These are phyloP conservation scores for Penicillium turbatum DNA, from an alignment of 495 filamentous ascomycete species.

Conservation along the genomic window DNA sequence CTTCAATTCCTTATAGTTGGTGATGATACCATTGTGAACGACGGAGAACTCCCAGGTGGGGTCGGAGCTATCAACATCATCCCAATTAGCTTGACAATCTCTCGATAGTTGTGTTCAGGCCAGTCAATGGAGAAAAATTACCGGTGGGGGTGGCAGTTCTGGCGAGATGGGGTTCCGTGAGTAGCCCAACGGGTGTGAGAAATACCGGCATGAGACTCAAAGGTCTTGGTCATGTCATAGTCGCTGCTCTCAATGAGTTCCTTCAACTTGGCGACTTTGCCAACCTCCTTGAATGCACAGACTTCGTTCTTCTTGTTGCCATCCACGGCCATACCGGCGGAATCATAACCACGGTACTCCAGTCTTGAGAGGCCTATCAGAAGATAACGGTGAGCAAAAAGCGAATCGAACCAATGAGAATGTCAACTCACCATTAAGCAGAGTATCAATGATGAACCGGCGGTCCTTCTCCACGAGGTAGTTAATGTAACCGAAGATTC, in stretches of 20 bases:
- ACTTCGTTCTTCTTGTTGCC: conserved; percentile 99
- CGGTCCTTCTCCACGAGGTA: conserved; percentile 90
- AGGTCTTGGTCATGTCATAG: conserved; percentile 82
- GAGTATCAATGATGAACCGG: conserved; percentile 87
- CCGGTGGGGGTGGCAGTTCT: conserved; percentile 98
- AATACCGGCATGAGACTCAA: conserved; percentile 96
- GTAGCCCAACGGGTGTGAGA: conserved; percentile 99
- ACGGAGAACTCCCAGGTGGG: conserved; percentile 92
- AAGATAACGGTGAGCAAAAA: conserved; percentile 4
- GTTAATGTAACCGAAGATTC: conserved; percentile 98
- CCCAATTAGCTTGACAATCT: not conserved
- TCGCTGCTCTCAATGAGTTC: conserved; percentile 80
- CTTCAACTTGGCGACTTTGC: conserved; percentile 96
- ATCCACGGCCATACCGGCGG: conserved; percentile 91
- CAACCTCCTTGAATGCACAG: conserved; percentile 96
- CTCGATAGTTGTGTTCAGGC: not conserved
- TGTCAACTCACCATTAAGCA: conserved; percentile 76
- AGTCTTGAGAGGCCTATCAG: conserved; percentile 69
- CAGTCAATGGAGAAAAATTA: conserved; percentile 39
- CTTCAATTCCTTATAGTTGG: conserved; percentile 99
- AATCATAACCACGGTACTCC: conserved; percentile 97
- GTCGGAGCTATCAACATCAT: conserved; percentile 52
- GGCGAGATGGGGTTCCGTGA: conserved; percentile 85
- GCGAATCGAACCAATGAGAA: not conserved
- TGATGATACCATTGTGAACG: conserved; percentile 99